Base-by-base conservation (phyloP, 2,329 filamentous ascomycete species). In the Claviceps fusiformis region DNA sequence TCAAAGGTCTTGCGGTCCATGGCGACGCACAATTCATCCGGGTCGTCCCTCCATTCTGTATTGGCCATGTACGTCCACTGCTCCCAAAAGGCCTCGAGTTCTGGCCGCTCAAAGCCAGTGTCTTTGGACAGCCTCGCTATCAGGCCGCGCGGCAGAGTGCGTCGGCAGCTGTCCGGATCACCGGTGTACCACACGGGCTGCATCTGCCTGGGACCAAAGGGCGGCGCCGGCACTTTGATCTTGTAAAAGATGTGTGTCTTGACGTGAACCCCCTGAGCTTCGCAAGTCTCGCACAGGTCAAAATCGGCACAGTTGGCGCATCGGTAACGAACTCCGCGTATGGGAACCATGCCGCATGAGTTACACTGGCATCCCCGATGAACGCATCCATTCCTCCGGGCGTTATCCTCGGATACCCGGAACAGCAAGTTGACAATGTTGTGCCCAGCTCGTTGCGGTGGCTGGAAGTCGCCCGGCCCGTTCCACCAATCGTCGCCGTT, bases 241-340 rank as follows among this genome's bases (percentile, higher is more conserved):
- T 97, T 97, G 77, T 95, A 95, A 71, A 98, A 97, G 49, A 97
- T 81, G 69, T 98, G 93, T 1, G 90, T 95, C 68, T 92, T 95
- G 64, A 80, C 83, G 66, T 95, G 92, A 2, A 85, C 71, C 27
- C 81, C 81, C 62, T 84, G 81, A 5, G 87, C 81, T 71, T 98
- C 92, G 71, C 93, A 98, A 8, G 85, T 85, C 66, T 96, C 90
- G 73, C 93, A 98, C 2, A 98, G 81, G 67, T 98, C 93, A 66
- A 90, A 97, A 70, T 98, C 92, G 60, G 88, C 83, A 67, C 93
- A 98, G 71, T 98, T 97, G 62, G 90, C 85, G 70, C 93, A 98
- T 57, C 91, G 86, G 73, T 95, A 98, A 56, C 93, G 82, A 58
- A 95, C 86, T 17, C 93, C 93, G 53, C 89, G 85, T 58, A 98